Evolutionary conservation across 1,139 yeast genomes (phyloP).

Genomic region (Yamadazyma dushanensis): DNA sequence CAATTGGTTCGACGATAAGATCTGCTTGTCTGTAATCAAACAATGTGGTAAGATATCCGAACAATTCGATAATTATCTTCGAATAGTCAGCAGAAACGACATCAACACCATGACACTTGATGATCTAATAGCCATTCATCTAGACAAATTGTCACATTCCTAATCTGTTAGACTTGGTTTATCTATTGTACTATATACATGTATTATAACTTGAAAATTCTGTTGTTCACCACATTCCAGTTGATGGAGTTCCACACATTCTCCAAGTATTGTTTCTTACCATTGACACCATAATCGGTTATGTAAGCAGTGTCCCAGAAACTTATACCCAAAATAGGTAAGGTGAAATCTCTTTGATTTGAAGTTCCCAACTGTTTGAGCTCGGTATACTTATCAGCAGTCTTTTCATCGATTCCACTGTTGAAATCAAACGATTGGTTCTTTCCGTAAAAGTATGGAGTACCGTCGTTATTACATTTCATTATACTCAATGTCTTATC

Average conservation of each 20-base stretch:
- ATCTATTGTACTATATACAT: slow-evolving; percentile 10
- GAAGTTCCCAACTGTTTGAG: slow-evolving; percentile 45
- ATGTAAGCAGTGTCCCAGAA: slow-evolving; percentile 89
- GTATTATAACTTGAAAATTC: slow-evolving; percentile 43
- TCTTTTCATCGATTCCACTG: slow-evolving; percentile 60
- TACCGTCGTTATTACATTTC: slow-evolving; percentile 79
- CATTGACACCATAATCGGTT: slow-evolving; percentile 78
- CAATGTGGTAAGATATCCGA: slow-evolving; percentile 27
- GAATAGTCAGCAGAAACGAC: slow-evolving; percentile 19
- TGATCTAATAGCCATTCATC: slow-evolving; percentile 16
- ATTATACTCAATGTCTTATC: slow-evolving; percentile 65
- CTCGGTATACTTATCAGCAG: slow-evolving; percentile 47
- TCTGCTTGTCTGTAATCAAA: slow-evolving; percentile 25
- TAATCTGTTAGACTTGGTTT: background rate
- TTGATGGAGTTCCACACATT: slow-evolving; percentile 78
- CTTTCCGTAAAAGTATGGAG: slow-evolving; percentile 81
- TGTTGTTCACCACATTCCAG: slow-evolving; percentile 80
- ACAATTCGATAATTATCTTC: slow-evolving; percentile 22
- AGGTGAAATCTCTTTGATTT: slow-evolving; percentile 60
- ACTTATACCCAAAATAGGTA: slow-evolving; percentile 79
- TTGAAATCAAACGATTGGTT: slow-evolving; percentile 77
- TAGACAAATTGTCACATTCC: slow-evolving; percentile 8
- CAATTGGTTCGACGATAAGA: slow-evolving; percentile 36
- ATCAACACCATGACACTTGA: slow-evolving; percentile 10
- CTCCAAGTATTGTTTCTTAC: slow-evolving; percentile 70